Evolutionary conservation across 352 stramenopile species (phyloP), one percentile per base, ranked within the genome.

Genomic region (Globisporangium rhizosaccharum): DNA sequence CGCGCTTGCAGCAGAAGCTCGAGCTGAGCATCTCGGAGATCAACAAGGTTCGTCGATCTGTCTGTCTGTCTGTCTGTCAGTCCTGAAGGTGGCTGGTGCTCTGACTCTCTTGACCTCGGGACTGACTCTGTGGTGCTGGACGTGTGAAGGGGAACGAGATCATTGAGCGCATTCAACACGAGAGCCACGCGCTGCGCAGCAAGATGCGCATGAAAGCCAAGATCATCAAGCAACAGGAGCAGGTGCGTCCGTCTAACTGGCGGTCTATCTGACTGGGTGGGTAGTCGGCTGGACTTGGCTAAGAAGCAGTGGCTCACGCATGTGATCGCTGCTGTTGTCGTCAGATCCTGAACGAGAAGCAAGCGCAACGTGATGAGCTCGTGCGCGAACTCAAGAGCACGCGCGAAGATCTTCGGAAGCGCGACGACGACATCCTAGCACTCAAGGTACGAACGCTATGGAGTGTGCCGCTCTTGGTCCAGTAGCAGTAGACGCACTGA

Each of bases 211-310:
- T 88, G 73, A 94, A 94, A 66, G 81, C 79, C 10, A 92, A 90
- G 70, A 92, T 96, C 71, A 76, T 96, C 47, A 94, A 94, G 49
- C 87, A 96, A 41, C 88, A 96, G 67, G 88, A 96, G 57, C 73
- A 85, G 65, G 77, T 88, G 53, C 17, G 57, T 51, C 14, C 62
- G 15, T 49, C 10, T 2, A 7, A 7, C 18, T 47, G 41, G 6
- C 28, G 6, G 28, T 23, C 41, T 8, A 36, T 36, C 30, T 36
- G 30, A 36, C 5, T 46, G 17, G 12, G 17, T 23, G 23, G 23
- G 39, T 45, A 23, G 52, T 14, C 5, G 8, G 46, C 45, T 65
- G 49, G 15, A 18, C 28, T 37, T 18, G 5, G 6, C 46, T 39
- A 61, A 45, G 12, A 18, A 30, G 52, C 6, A 23, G 23, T 28